phyloP scores from a whole-genome alignment of 1,284 basidiomycete genomes.

The Cutaneotrichosporon sp. region DNA sequence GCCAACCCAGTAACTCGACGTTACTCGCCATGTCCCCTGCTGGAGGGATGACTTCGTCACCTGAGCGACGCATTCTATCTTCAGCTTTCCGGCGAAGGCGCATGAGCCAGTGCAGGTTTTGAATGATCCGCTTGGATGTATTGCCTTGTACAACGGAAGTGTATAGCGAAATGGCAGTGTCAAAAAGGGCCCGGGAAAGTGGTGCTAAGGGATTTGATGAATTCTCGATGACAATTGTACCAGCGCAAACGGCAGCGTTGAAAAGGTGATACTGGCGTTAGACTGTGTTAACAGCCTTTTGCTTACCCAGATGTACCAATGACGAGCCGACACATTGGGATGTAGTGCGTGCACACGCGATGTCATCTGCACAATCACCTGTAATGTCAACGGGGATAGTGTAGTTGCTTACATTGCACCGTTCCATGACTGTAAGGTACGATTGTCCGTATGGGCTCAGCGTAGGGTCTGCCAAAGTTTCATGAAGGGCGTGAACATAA shows the following conservation, averaged over 20 bases:
- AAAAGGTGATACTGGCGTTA: slow-evolving; percentile 25
- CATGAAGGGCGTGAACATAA: slow-evolving; percentile 24
- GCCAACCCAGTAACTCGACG: slow-evolving; percentile 27
- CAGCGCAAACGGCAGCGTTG: slow-evolving; percentile 32
- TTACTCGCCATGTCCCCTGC: slow-evolving; percentile 10
- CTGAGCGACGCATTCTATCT: neutral
- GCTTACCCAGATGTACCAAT: slow-evolving; percentile 23
- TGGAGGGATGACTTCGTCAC: neutral
- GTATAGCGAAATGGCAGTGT: slow-evolving; percentile 24
- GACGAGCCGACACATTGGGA: slow-evolving; percentile 24
- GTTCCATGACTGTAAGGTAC: slow-evolving; percentile 26
- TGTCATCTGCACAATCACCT: slow-evolving; percentile 31
- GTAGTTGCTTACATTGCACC: slow-evolving; percentile 20
- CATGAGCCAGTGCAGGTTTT: slow-evolving; percentile 29
- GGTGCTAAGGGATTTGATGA: slow-evolving; percentile 23
- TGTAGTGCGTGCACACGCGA: slow-evolving; percentile 22
- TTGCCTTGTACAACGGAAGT: slow-evolving; percentile 17
- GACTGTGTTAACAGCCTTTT: neutral
- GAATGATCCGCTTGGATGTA: slow-evolving; percentile 15
- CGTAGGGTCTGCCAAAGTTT: slow-evolving; percentile 18
- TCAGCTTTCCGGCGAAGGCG: slow-evolving; percentile 12
- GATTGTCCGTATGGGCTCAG: slow-evolving; percentile 17
- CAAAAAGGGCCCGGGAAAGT: slow-evolving; percentile 26
- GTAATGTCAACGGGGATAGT: neutral
- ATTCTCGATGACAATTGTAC: slow-evolving; percentile 27